A percentile compares a stretch with the other conserved stretches of the same genome.
Evolutionary conservation across 2,329 filamentous ascomycete genomes (phyloP).

Genomic region (Neonectria ditissima): DNA sequence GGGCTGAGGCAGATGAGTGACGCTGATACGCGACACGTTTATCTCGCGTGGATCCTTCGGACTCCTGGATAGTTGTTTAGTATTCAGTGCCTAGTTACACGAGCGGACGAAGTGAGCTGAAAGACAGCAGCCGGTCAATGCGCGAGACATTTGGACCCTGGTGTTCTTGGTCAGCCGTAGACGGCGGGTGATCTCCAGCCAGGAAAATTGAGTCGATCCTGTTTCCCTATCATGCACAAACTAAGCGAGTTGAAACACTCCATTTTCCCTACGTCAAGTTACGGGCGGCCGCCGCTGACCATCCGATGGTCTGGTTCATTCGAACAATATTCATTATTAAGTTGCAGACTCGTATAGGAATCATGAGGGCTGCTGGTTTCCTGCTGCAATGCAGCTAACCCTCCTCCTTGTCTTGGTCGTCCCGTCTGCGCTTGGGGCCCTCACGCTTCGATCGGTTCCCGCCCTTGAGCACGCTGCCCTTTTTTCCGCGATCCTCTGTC

Average conservation of each 20-base stretch:
- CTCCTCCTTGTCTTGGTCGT: slow-evolving; percentile 82
- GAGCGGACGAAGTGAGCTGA: not conserved
- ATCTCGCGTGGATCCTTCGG: not conserved
- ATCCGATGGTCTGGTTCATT: not conserved
- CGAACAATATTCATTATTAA: slow-evolving; percentile 12
- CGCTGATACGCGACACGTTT: not conserved
- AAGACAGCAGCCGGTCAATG: slow-evolving; percentile 1
- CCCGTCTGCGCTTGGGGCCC: slow-evolving; percentile 55
- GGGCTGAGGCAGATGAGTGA: not conserved
- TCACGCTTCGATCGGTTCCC: slow-evolving; percentile 58
- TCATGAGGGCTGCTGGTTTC: slow-evolving; percentile 5
- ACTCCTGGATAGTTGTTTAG: not conserved
- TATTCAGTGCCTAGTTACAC: not conserved
- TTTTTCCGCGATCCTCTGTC: slow-evolving; percentile 75
- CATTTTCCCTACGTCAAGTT: not conserved
- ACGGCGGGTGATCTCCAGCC: not conserved
- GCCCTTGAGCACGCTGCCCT: slow-evolving; percentile 55
- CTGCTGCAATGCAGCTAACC: slow-evolving; percentile 57
- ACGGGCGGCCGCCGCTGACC: not conserved
- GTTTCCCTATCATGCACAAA: not conserved
- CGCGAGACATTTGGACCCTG: not conserved
- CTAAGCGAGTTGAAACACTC: not conserved
- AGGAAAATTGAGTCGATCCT: slow-evolving; percentile 1
- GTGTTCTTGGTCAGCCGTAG: not conserved
- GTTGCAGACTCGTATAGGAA: not conserved